These are phyloP conservation scores for Colletotrichum musicola DNA, from an alignment of 2,329 filamentous ascomycete species.

Conservation along the genomic window DNA sequence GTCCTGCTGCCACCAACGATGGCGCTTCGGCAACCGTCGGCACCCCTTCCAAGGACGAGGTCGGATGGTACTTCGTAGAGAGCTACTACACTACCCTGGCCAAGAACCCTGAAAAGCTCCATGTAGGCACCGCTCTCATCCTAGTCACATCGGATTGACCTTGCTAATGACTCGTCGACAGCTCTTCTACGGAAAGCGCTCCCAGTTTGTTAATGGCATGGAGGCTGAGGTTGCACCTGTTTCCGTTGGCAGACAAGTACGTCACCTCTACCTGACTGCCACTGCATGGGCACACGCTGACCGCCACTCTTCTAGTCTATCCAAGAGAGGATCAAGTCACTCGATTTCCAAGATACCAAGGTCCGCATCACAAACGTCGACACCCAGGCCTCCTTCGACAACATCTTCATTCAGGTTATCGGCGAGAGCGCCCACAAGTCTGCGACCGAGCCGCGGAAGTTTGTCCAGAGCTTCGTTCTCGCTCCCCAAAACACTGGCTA, in stretches of 20 bases:
- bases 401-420: conserved; percentile 98
- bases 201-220: conserved; percentile 91
- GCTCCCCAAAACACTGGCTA: conserved; percentile 97
- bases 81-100: conserved; percentile 99
- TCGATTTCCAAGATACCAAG: conserved; percentile 98
- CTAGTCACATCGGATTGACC: neutral
- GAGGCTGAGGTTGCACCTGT: conserved; percentile 92
- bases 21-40: conserved; percentile 49
- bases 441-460: conserved; percentile 86
- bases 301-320: conserved; percentile 73
- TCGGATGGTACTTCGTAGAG: conserved; percentile 99
- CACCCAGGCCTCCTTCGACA: conserved; percentile 90
- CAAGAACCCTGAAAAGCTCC: conserved; percentile 93
- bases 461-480: conserved; percentile 97
- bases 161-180: conserved; percentile 45
- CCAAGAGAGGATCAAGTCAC: conserved; percentile 91
- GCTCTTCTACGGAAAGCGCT: conserved; percentile 97
- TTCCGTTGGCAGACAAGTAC: conserved; percentile 87
- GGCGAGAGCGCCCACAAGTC: conserved; percentile 97
- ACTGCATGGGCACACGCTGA: conserved; percentile 36
- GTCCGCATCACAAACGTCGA: conserved; percentile 98
- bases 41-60: conserved; percentile 85
- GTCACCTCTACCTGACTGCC: conserved; percentile 46
- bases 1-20: conserved; percentile 51
- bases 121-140: conserved; percentile 62